These are phyloP conservation scores for Apophysomyces elegans DNA, from an alignment of 371 early-diverging fungal genomes.

Conservation along the genomic window DNA sequence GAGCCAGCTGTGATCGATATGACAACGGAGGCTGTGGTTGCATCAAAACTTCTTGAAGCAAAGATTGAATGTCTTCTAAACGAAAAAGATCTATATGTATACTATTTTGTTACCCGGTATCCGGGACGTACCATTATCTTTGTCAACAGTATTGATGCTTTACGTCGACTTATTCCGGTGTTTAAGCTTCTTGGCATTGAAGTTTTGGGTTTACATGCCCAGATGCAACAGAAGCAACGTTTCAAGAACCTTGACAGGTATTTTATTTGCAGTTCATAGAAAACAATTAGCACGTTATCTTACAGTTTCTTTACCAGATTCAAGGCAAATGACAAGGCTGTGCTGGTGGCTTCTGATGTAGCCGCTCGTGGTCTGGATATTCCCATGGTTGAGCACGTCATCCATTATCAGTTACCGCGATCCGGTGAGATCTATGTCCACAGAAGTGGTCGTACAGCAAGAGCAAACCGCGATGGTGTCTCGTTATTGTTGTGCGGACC, in stretches of 20 bases:
- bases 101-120: slow-evolving; percentile 85
- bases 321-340: slow-evolving; percentile 66
- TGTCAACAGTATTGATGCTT: slow-evolving; percentile 92
- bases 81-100: slow-evolving; percentile 90
- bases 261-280: background rate
- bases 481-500: slow-evolving; percentile 83
- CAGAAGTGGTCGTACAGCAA: slow-evolving; percentile 90
- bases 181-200: slow-evolving; percentile 72
- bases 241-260: slow-evolving; percentile 88
- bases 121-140: slow-evolving; percentile 92
- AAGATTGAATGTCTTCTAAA: slow-evolving; percentile 82
- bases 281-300: background rate
- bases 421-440: slow-evolving; percentile 88
- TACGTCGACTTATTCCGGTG: slow-evolving; percentile 85
- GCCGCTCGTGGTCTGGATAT: slow-evolving; percentile 94
- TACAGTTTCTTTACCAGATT: slow-evolving; percentile 46
- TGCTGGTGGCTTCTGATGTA: slow-evolving; percentile 90
- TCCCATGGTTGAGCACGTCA: slow-evolving; percentile 79
- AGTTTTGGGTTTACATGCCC: slow-evolving; percentile 84
- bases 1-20: slow-evolving; percentile 77
- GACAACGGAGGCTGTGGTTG: slow-evolving; percentile 65
- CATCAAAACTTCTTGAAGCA: slow-evolving; percentile 74
- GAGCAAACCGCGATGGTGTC: slow-evolving; percentile 84
- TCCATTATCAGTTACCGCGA: slow-evolving; percentile 90
- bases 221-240: slow-evolving; percentile 95